phyloP scores from a whole-genome alignment of 139 green algal genomes.

The Chlorella ohadii region DNA sequence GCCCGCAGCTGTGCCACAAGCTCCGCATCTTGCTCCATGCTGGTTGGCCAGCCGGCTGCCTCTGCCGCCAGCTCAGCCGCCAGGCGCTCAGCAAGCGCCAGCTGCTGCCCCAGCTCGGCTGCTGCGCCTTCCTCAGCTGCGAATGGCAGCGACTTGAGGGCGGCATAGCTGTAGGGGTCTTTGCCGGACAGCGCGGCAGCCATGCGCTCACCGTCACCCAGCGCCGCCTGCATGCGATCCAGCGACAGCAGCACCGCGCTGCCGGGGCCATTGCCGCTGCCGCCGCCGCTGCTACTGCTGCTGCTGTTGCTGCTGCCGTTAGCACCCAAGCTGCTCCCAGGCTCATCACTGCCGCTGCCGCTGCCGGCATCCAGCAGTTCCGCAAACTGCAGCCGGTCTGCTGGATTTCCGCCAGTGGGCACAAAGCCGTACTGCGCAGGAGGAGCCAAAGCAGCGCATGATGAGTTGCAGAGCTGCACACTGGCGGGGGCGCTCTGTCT shows the following conservation, averaged over 20 bases:
- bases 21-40: slow-evolving; percentile 24
- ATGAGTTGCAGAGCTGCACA: too few species aligned
- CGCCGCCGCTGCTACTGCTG: background rate
- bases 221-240: slow-evolving; percentile 36
- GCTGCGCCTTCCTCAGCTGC: background rate
- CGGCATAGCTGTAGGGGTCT: slow-evolving; percentile 46
- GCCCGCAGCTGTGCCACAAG: background rate
- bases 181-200: slow-evolving; percentile 36
- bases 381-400: slow-evolving; percentile 52
- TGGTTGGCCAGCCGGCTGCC: slow-evolving; percentile 27
- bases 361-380: background rate
- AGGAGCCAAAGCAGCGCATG: too few species aligned
- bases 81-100: slow-evolving; percentile 20
- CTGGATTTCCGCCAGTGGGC: slow-evolving; percentile 45
- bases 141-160: slow-evolving; percentile 45
- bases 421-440: slow-evolving; percentile 80
- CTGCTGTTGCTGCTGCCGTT: slow-evolving; percentile 17
- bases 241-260: slow-evolving; percentile 34
- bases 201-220: slow-evolving; percentile 51
- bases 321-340: too few species aligned
- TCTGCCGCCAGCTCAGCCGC: slow-evolving; percentile 29
- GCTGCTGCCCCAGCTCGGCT: background rate
- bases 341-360: too few species aligned
- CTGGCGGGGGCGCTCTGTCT: too few species aligned
- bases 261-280: background rate